Conservation (phyloP, 2,329 filamentous ascomycete species). For the Colletotrichum sp. region DNA sequence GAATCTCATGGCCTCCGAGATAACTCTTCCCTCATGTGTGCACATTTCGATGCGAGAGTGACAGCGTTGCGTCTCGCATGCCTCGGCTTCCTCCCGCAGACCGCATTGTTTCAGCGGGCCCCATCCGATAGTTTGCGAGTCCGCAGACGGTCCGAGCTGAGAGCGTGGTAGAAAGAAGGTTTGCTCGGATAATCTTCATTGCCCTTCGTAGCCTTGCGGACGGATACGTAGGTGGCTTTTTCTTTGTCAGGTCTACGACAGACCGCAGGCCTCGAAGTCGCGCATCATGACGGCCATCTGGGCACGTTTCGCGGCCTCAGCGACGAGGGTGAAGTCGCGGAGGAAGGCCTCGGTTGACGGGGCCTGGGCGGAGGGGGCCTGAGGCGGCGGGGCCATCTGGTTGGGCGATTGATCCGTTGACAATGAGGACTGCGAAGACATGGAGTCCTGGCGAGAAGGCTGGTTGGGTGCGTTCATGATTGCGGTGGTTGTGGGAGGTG, state of each 20-base stretch:
- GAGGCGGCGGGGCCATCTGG: slow-evolving; percentile 24
- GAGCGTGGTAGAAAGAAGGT: background rate
- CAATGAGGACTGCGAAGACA: slow-evolving; percentile 28
- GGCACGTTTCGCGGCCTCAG: slow-evolving; percentile 91
- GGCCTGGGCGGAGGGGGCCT: slow-evolving; percentile 30
- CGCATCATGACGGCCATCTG: slow-evolving; percentile 89
- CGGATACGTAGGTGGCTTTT: background rate
- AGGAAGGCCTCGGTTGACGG: slow-evolving; percentile 67
- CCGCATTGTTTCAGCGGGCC: slow-evolving; percentile 14
- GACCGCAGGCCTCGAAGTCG: slow-evolving; percentile 77
- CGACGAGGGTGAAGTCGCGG: slow-evolving; percentile 83
- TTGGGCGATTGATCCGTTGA: slow-evolving; percentile 34
- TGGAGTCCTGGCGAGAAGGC: slow-evolving; percentile 10
- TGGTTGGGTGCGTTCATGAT: slow-evolving; percentile 23
- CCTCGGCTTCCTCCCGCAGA: background rate
- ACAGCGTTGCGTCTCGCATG: background rate
- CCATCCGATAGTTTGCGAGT: background rate
- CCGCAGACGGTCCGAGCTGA: background rate
- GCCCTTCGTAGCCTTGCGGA: background rate
- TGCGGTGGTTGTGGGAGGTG: background rate
- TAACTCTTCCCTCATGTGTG: background rate
- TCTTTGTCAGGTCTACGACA: slow-evolving; percentile 41
- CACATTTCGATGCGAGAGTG: background rate
- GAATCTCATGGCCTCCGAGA: background rate
- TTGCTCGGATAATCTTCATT: background rate